Conservation (phyloP, 345 rosid genomes). For the Tarenaya hassleriana region DNA sequence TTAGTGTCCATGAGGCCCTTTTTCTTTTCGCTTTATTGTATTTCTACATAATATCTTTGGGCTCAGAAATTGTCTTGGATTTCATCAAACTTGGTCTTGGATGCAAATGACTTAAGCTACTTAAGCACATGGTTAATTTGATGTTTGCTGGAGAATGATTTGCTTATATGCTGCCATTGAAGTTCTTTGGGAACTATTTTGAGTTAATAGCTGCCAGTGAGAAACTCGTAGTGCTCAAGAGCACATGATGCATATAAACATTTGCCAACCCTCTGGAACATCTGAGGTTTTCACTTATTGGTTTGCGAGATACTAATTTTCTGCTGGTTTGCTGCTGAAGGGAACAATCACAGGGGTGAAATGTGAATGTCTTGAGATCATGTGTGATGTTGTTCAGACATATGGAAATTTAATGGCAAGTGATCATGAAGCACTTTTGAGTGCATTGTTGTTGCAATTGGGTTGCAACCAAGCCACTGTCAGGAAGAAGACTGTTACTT, state of each 20-base stretch:
- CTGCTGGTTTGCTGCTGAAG: constrained; percentile 36
- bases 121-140: constrained; percentile 5
- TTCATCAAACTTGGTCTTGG: not conserved
- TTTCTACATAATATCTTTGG: not conserved
- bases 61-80: constrained; percentile 7
- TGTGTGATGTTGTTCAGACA: constrained; percentile 92
- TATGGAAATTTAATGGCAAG: constrained; percentile 77
- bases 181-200: constrained; percentile 9
- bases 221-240: not conserved
- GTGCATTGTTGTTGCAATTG: constrained; percentile 72
- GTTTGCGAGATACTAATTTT: constrained; percentile 17
- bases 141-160: not conserved
- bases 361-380: constrained; percentile 95
- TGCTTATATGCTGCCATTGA: not conserved
- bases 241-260: constrained; percentile 5
- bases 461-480: constrained; percentile 78
- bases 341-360: constrained; percentile 81
- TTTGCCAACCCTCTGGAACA: not conserved
- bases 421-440: constrained; percentile 68
- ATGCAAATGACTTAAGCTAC: constrained; percentile 3
- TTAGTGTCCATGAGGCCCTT: constrained; percentile 31
- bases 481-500: constrained; percentile 90
- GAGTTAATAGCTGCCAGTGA: constrained; percentile 3
- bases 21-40: constrained; percentile 10
- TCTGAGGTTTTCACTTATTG: constrained; percentile 13